Evolutionary conservation across 305 asterid genomes (phyloP), one percentile per base, ranked within the genome.

Genomic region (Caryopteris hybrid): DNA sequence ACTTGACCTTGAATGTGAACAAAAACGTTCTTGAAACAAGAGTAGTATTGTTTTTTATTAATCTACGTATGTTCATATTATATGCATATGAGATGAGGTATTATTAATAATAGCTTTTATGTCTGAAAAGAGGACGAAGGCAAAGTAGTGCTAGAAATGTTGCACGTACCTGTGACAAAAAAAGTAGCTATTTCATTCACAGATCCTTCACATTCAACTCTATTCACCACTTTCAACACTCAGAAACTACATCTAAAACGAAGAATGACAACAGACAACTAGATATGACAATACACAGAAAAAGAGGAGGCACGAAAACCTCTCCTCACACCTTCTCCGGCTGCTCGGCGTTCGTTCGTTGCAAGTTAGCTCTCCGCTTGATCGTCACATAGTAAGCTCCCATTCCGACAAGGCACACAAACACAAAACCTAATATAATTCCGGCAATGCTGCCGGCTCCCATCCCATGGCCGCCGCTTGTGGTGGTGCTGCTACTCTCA

Each of bases 391-490:
- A 69, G 83, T 68, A 86, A 61, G 66, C 89, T 39, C 88, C 86
- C 75, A 81, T 54, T 2, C 80, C 88, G 4, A 76, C 27, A 12
- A 82, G 58, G 68, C 83, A 79, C 39, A 72, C 87, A 18, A 78
- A 78, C 8, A 66, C 61, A 25, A 84, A 70, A 14, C 85, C 81
- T 8, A 84, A 23, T 18, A 76, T 66, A 46, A 86, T 74, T 36
- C 81, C 86, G 29, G 78, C 84, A 68, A 86, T 66, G 42, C 79
- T 78, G 21, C 88, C 84, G 0, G 88, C 80, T 12, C 88, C 87
- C 17, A 83, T 43, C 60, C 68, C 61, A 1, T 23, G 46, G 29
- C 43, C 23, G 6, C 58, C 45, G 5, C 43, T 23, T 4, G 2
- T n/a, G 29, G 79, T 8, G 6, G 36, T 27, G 73, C 84, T 81